Conservation (phyloP, 305 asterid genomes). For the Rubia tinctorum region DNA sequence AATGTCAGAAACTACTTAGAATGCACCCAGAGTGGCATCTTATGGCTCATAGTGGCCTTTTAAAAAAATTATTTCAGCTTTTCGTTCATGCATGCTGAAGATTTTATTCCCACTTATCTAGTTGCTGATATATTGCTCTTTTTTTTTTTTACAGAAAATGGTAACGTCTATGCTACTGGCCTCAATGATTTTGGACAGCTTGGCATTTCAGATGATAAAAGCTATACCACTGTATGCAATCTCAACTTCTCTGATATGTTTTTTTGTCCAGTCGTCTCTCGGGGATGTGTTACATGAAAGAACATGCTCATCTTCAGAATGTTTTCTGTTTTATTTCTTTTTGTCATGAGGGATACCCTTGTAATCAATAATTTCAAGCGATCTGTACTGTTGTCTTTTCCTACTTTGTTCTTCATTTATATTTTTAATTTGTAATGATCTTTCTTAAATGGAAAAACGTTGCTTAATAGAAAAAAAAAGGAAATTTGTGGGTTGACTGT, state of each 20-base stretch:
- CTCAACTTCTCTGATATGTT: constrained; percentile 22
- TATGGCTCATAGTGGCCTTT: not conserved
- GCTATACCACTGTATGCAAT: constrained; percentile 64
- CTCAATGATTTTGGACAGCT: constrained; percentile 95
- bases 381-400: not conserved
- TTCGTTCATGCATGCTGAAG: constrained; percentile 6
- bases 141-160: constrained; percentile 61
- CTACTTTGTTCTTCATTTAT: not conserved
- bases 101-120: constrained; percentile 18
- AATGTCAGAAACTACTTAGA: not conserved
- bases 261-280: not conserved
- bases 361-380: no score
- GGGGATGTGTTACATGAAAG: constrained; percentile 7
- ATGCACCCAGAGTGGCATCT: not conserved
- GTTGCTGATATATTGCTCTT: constrained; percentile 25
- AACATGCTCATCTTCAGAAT: not conserved
- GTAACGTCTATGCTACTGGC: constrained; percentile 85
- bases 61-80: not conserved
- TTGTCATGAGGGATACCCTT: not conserved
- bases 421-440: no score
- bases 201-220: constrained; percentile 59
- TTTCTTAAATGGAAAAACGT: not conserved
- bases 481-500: not conserved
- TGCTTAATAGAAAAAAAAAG: no score
- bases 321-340: not conserved